Evolutionary conservation across 2,329 filamentous ascomycete species (phyloP), one percentile per base, ranked within the genome.

Genomic region (Diaporthe citrichinensis): DNA sequence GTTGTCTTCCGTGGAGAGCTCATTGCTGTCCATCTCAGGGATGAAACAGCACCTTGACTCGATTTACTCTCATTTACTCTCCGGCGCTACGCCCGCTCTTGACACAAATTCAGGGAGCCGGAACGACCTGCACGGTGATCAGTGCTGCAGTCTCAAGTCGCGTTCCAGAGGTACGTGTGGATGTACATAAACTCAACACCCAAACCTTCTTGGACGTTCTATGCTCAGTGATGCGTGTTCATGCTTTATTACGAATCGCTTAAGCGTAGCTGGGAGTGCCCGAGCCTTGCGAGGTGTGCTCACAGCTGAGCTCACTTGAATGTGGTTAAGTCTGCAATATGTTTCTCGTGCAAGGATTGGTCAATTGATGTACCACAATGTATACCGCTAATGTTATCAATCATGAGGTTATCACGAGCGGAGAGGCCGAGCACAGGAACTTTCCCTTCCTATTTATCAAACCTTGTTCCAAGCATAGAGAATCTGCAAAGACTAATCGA

Each of bases 1-100:
- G n/a, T 15, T 23, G 28, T 39, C 49, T 25, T n/a, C 65, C 46
- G 17, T 9, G 34, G n/a, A 4, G 31, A 41, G 17, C 49, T 41
- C n/a, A 69, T 55, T 17, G 23, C n/a, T 28, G 15, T 23, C 8
- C n/a, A 28, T 9, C 15, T 28, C 0, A 36, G 46, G 36, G 65
- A 25, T 69, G 65, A 69, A 69, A 69, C 65, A 41, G 34, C 49
- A 41, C 34, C 65, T 34, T 55, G 65, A 69, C 65, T 69, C 65
- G 9, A 55, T 28, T 9, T 55, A 55, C 34, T 41, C n/a, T 17
- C 31, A 55, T 28, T 9, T 55, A 55, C 34, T 41, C n/a, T 17
- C 31, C 8, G n/a, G 49, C 34, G 15, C 34, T 34, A 28, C 34
- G 31, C 9, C n/a, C 25, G n/a, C 49, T 55, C 46, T 69, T 41